Percentiles rank a stretch among this genome's conserved stretches.
Conservation (phyloP, 23 red algal genomes). For the Chondrus crispus region DNA sequence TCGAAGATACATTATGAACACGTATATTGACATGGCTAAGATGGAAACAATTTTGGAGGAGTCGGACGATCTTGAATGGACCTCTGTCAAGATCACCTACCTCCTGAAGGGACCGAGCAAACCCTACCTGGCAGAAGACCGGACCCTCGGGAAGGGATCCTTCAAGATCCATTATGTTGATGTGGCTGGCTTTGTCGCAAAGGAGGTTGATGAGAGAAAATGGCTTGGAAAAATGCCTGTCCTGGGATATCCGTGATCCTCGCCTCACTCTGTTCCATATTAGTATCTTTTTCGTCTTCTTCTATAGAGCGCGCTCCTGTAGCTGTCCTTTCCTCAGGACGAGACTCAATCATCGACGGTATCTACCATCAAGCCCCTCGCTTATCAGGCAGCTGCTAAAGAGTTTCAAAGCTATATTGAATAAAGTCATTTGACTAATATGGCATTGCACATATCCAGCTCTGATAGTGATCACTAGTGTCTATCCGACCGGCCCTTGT, state of each 20-base stretch:
- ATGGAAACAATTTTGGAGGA: slow-evolving; percentile 53
- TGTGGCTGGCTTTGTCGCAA: slow-evolving; percentile 51
- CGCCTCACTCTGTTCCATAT: no score
- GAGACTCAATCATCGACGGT: no score
- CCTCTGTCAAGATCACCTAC: slow-evolving; percentile 35
- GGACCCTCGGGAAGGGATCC: background rate
- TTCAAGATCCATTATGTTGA: slow-evolving; percentile 43
- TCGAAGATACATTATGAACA: slow-evolving; percentile 44
- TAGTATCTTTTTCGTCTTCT: no score
- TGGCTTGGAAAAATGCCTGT: slow-evolving; percentile 56
- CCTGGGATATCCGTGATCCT: slow-evolving; percentile 40
- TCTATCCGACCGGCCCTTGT: no score
- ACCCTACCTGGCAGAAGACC: slow-evolving; percentile 26
- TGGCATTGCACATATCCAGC: no score
- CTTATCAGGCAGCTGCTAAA: no score
- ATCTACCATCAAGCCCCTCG: no score
- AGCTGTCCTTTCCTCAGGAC: no score
- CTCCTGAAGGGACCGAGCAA: slow-evolving; percentile 11
- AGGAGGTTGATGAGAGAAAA: slow-evolving; percentile 15
- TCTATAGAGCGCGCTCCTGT: no score
- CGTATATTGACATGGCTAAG: slow-evolving; percentile 52
- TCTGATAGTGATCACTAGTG: no score
- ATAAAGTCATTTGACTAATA: no score
- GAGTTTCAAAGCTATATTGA: no score
- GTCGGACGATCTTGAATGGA: slow-evolving; percentile 46